These are phyloP conservation scores for Lathyrus aphaca DNA, from an alignment of 306 rosid genomes.

Conservation along the genomic window DNA sequence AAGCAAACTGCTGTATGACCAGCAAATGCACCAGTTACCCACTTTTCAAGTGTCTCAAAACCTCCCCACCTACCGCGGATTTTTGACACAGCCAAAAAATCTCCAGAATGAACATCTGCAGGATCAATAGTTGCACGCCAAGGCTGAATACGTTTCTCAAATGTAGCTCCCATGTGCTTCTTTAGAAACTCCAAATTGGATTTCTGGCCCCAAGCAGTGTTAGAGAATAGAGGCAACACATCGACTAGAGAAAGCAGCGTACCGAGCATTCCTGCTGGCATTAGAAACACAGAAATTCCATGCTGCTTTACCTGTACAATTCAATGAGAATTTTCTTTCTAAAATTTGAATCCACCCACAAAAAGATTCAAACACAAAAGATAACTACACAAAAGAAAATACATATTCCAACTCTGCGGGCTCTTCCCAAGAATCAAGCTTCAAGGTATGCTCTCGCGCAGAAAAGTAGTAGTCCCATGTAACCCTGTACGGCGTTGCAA, in stretches of 20 bases:
- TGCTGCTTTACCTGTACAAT: slow-evolving; percentile 90
- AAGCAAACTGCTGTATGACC: slow-evolving; percentile 99
- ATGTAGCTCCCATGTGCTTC: slow-evolving; percentile 93
- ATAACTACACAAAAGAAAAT: slow-evolving; percentile 31
- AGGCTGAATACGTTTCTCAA: slow-evolving; percentile 79
- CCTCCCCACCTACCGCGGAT: slow-evolving; percentile 99
- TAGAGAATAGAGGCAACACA: slow-evolving; percentile 86
- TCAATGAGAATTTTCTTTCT: slow-evolving; percentile 31
- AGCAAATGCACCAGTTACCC: slow-evolving; percentile 99
- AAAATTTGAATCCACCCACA: not conserved
- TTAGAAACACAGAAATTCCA: slow-evolving; percentile 94
- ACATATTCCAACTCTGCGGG: slow-evolving; percentile 97
- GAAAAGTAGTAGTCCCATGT: slow-evolving; percentile 98
- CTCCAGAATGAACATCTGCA: slow-evolving; percentile 91
- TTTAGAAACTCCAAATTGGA: slow-evolving; percentile 77
- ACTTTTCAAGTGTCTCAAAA: slow-evolving; percentile 93
- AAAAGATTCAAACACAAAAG: slow-evolving; percentile 25
- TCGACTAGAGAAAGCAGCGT: slow-evolving; percentile 81
- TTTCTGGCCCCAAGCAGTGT: slow-evolving; percentile 89
- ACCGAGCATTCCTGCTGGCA: slow-evolving; percentile 99
- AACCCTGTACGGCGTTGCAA: slow-evolving; percentile 90
- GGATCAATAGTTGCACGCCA: slow-evolving; percentile 76
- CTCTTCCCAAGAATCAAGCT: slow-evolving; percentile 93
- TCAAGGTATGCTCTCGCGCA: slow-evolving; percentile 77
- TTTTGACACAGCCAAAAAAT: slow-evolving; percentile 90